Percentiles rank a stretch among this genome's conserved stretches.
Conservation (phyloP, 2,329 filamentous ascomycete species). For the Plenodomus biglobosus region DNA sequence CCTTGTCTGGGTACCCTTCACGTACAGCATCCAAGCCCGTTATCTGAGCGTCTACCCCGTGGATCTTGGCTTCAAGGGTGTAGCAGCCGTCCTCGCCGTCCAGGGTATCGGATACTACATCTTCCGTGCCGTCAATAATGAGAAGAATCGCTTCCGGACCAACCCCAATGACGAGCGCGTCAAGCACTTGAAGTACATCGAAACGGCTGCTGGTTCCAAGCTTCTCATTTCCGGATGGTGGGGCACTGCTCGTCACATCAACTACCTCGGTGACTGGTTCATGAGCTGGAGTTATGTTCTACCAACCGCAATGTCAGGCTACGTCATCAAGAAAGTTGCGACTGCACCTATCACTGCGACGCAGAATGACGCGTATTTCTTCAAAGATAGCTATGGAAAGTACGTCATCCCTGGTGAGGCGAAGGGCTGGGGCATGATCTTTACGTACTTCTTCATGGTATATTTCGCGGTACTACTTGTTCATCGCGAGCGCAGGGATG, state of each 20-base stretch:
- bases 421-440: conserved; percentile 78
- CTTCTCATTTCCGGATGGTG: conserved; percentile 89
- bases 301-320: conserved; percentile 82
- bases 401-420: conserved; percentile 72
- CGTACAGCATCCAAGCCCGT: conserved; percentile 80
- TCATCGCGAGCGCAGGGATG: conserved; percentile 83
- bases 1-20: conserved; percentile 87
- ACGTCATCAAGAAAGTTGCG: conserved; percentile 62
- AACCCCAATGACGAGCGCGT: conserved; percentile 80
- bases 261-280: conserved; percentile 93
- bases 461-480: conserved; percentile 88
- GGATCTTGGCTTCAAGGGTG: conserved; percentile 69
- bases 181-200: conserved; percentile 78
- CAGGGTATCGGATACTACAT: conserved; percentile 79
- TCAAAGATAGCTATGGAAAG: conserved; percentile 59
- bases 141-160: conserved; percentile 93
- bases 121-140: conserved; percentile 90
- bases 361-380: conserved; percentile 57
- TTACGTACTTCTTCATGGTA: conserved; percentile 92
- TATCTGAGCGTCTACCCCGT: conserved; percentile 84
- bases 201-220: conserved; percentile 79
- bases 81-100: conserved; percentile 65
- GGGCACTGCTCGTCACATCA: conserved; percentile 89
- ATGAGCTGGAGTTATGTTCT: conserved; percentile 90
- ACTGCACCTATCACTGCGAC: conserved; percentile 39